These are phyloP conservation scores for Chiua virens DNA, from an alignment of 768 basidiomycete species.

Conservation along the genomic window DNA sequence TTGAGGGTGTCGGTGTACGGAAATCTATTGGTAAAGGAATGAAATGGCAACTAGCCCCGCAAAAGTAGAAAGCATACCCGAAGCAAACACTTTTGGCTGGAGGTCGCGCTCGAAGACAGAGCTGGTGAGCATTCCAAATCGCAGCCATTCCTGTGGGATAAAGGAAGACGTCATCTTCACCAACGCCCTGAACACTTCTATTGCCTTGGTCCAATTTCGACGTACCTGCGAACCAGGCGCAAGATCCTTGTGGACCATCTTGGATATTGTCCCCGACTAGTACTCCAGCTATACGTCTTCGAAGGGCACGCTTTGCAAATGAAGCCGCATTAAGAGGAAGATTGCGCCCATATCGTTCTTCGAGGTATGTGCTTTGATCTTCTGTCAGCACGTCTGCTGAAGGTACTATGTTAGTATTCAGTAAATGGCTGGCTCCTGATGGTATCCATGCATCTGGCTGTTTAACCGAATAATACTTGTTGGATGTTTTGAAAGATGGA, in stretches of 20 bases:
- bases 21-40: conserved; percentile 53
- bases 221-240: conserved; percentile 46
- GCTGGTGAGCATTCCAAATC: conserved; percentile 88
- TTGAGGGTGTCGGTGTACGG: conserved; percentile 96
- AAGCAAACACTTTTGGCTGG: conserved; percentile 87
- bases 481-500: conserved; percentile 43
- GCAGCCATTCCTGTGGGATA: conserved; percentile 91
- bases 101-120: conserved; percentile 52
- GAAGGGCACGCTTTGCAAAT: conserved; percentile 83
- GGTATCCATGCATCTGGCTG: conserved; percentile 7
- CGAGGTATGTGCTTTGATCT: conserved; percentile 77
- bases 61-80: conserved; percentile 56
- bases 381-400: conserved; percentile 53
- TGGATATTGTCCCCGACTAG: conserved; percentile 56
- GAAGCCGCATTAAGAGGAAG: conserved; percentile 69
- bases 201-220: conserved; percentile 60
- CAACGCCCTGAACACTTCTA: conserved; percentile 65
- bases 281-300: conserved; percentile 88
- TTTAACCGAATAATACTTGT: conserved; percentile 57
- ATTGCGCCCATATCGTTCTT: conserved; percentile 94
- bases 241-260: conserved; percentile 34
- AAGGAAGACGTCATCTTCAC: conserved; percentile 87
- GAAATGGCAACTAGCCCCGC: neutral
- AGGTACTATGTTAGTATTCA: conserved; percentile 2
- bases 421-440: conserved; percentile 5